These are phyloP conservation scores for Taiozyma onychis DNA, from an alignment of 1,139 yeast species.

Conservation along the genomic window DNA sequence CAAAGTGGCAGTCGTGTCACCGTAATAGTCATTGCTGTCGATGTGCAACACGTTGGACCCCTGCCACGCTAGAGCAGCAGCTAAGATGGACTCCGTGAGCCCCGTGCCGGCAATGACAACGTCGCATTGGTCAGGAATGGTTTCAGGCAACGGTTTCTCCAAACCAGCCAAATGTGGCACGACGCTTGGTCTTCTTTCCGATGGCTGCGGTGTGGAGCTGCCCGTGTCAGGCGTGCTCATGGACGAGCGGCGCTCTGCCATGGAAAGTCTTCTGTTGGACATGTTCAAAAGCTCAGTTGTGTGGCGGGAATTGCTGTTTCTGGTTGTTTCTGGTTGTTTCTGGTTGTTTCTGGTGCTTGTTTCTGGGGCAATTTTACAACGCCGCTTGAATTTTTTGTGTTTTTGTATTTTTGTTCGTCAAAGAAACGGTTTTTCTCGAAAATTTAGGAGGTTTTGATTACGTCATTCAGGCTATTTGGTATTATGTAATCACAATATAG, in stretches of 20 bases:
- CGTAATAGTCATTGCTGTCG: conserved; percentile 78
- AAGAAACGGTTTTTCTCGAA: too few species aligned
- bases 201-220: conserved; percentile 5
- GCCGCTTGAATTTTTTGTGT: too few species aligned
- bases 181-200: conserved; percentile 48
- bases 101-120: conserved; percentile 93
- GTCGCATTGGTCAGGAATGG: conserved; percentile 64
- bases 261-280: conserved; percentile 45
- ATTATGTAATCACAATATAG: not conserved
- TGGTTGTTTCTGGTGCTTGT: too few species aligned
- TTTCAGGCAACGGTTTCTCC: conserved; percentile 54
- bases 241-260: conserved; percentile 60
- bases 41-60: conserved; percentile 88
- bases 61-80: conserved; percentile 96
- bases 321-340: not conserved
- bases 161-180: conserved; percentile 77
- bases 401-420: too few species aligned
- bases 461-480: not conserved
- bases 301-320: too few species aligned
- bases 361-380: not conserved
- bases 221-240: conserved; percentile 13
- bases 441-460: too few species aligned
- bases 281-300: not conserved
- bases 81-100: conserved; percentile 76
- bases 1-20: conserved; percentile 80